These are phyloP conservation scores for Gyromitra esculenta DNA, from an alignment of 2,329 filamentous ascomycete genomes.

Conservation along the genomic window DNA sequence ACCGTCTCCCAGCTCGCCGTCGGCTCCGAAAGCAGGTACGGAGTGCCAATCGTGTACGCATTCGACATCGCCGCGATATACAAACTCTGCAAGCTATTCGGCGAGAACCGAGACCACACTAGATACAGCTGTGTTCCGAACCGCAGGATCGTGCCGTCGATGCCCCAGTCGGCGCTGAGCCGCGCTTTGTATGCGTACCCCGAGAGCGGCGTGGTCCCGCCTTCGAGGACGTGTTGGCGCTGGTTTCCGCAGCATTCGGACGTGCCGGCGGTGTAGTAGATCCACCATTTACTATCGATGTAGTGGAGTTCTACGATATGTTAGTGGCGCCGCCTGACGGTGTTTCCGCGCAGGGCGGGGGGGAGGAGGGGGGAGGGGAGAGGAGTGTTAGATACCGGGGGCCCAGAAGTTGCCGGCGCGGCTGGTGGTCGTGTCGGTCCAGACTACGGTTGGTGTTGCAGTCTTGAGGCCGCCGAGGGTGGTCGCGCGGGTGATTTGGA, in stretches of 20 bases:
- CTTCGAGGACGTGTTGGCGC: constrained; percentile 66
- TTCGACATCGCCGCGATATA: constrained; percentile 62
- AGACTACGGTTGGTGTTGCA: constrained; percentile 65
- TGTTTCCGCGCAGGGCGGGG: not conserved
- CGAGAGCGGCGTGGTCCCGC: constrained; percentile 67
- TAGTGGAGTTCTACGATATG: constrained; percentile 48
- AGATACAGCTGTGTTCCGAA: constrained; percentile 65
- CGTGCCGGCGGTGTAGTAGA: constrained; percentile 68
- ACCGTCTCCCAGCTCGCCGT: constrained; percentile 66
- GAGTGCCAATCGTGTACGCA: constrained; percentile 63
- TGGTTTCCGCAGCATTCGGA: constrained; percentile 64
- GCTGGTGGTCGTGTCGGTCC: constrained; percentile 63
- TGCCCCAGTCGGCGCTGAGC: constrained; percentile 65
- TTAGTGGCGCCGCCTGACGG: not conserved
- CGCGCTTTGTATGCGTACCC: constrained; percentile 65
- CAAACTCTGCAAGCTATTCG: constrained; percentile 61
- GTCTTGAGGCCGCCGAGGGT: constrained; percentile 68
- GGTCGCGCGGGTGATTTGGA: constrained; percentile 67
- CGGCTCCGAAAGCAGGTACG: constrained; percentile 66
- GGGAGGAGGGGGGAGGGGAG: constrained; percentile 60
- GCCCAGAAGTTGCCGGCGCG: constrained; percentile 70
- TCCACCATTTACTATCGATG: constrained; percentile 63
- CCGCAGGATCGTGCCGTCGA: constrained; percentile 67
- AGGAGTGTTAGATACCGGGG: constrained; percentile 62
- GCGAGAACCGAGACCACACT: constrained; percentile 66